Evolutionary conservation across 495 filamentous ascomycete genomes (phyloP), one percentile per base, ranked within the genome.

Genomic region (Tuber brumale): DNA sequence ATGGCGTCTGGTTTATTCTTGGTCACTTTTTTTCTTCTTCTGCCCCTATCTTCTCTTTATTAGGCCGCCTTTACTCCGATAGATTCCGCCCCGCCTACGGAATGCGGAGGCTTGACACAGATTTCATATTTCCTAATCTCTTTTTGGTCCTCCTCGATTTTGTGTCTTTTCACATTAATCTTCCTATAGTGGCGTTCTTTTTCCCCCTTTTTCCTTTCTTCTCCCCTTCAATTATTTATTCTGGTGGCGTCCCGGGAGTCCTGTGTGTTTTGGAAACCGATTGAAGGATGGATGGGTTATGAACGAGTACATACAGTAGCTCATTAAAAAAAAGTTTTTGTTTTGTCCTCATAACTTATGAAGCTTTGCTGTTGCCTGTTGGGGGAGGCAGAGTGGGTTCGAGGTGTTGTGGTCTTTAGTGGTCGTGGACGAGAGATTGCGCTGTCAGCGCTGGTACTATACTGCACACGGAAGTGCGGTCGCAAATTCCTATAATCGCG

Each of bases 1-100:
- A 66, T 66, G 57, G 57, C 57, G 57, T 66, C 57, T 66, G 57
- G 57, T 31, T 66, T 57, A 57, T 57, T 31, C 27, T 31, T 31
- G n/a, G n/a, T 66, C 10, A 21, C 27, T 31, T 66, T 66, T 18
- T 66, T 45, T 14, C 5, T 39, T 39, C 57, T 31, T 31, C 27
- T 5, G 27, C 57, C 57, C 4, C n/a, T 66, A 66, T 66, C 57
- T 31, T 66, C 12, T 66, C 27, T 66, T 66, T 31, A 31, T 31
- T 14, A 31, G n/a, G 57, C 27, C 57, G 12, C 12, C 27, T 66
- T 66, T 66, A 31, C 57, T 31, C 12, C 4, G 57, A 66, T 66
- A 66, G 57, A 66, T 31, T 31, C 27, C 27, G 31, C n/a, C 2
- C 51, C 27, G 12, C 57, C 57, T 66, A 31, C 57, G 14, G 51